Evolutionary conservation across 2,329 filamentous ascomycete species (phyloP).

Genomic region (Colletotrichum acutatum): DNA sequence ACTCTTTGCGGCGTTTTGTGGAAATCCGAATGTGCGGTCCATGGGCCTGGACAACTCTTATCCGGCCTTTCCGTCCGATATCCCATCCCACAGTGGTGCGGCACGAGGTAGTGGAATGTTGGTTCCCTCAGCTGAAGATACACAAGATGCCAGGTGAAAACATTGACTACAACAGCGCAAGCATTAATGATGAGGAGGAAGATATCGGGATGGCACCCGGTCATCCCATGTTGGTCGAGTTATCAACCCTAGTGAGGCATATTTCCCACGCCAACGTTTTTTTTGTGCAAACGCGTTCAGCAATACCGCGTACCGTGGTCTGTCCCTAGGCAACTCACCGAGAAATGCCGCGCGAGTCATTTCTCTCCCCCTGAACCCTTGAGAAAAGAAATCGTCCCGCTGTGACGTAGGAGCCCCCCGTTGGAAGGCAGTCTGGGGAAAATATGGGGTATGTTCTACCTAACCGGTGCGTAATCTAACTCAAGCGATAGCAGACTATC

Average conservation of each 20-base stretch:
- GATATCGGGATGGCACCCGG: background rate
- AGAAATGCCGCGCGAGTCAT: slow-evolving; percentile 24
- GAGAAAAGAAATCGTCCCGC: slow-evolving; percentile 14
- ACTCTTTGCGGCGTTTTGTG: background rate
- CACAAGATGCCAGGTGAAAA: background rate
- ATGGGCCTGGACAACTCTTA: background rate
- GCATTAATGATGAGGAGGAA: background rate
- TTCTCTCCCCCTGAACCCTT: slow-evolving; percentile 19
- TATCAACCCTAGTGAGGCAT: background rate
- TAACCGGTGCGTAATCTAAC: slow-evolving; percentile 28
- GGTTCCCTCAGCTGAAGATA: background rate
- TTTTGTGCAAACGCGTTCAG: background rate
- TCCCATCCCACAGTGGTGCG: background rate
- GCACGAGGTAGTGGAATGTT: background rate
- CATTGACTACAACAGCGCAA: background rate
- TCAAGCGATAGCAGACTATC: slow-evolving; percentile 9
- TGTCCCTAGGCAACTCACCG: background rate
- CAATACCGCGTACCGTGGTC: too few species aligned
- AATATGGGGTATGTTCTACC: slow-evolving; percentile 14
- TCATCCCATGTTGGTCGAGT: background rate
- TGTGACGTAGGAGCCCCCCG: slow-evolving; percentile 24
- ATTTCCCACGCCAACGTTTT: background rate
- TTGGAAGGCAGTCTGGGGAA: slow-evolving; percentile 28
- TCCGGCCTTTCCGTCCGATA: background rate
- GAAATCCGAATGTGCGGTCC: background rate